Evolutionary conservation across 2,329 filamentous ascomycete species (phyloP), one percentile per base, ranked within the genome.

Genomic region (Xylaria sp.): DNA sequence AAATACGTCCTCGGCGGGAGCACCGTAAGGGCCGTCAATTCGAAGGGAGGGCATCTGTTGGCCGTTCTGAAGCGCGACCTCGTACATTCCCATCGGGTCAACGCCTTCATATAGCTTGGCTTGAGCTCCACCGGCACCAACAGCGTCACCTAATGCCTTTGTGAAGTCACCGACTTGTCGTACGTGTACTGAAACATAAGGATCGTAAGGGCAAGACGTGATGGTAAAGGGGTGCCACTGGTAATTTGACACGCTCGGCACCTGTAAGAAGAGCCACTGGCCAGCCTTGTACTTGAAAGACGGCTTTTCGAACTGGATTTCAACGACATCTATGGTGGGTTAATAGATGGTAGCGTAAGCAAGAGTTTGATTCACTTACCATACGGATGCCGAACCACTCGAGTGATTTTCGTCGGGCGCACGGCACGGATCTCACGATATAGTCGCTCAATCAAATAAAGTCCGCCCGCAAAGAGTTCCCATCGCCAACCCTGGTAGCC

Each of bases 141-240:
- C 89, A 10, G 95, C 93, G 76, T 98, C 93, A 79, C 94, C 96
- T n/a, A 99, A 88, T n/a, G 91, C 90, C 70, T 90, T 90, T 13
- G 96, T 99, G 79, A 97, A 99, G 83, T 99, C 96, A 74, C 96
- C 96, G 7, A 98, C 95, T 83, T 98, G 96, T 58, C 96, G 92
- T 67, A 99, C 91, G 81, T 99, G 96, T 36, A 99, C 88, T 48
- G 94, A 97, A 73, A 98, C 90, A 78, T 98, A 98, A 0, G 93
- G 92, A 76, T 99, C 96, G 78, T 94, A 96, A 5, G 96, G 96
- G 82, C 96, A 99, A 10, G 96, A 98, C 2, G 96, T 99, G 81
- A 99, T 98, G 78, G 96, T 99, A 80, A 98, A 99, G 0, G 96
- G 96, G 82, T 99, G 96, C 96, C 96, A 99, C 83, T 99, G 94